phyloP scores from a whole-genome alignment of 768 basidiomycete species.

The Pleurotus cornucopiae region DNA sequence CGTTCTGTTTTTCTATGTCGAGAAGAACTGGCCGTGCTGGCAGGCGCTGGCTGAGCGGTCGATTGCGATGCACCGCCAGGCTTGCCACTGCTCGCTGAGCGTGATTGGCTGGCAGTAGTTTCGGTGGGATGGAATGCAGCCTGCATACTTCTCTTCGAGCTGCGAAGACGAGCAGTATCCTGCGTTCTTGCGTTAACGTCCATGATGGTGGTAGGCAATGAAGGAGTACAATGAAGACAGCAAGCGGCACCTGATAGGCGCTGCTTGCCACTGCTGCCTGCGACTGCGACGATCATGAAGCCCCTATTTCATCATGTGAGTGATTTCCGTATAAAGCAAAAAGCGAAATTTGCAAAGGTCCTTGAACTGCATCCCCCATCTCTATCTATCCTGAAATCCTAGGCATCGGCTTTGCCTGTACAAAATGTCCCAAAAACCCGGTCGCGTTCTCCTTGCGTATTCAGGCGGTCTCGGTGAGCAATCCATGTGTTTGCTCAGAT shows the following conservation, averaged over 20 bases:
- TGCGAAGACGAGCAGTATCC: background rate
- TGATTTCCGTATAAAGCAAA: background rate
- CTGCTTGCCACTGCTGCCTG: background rate
- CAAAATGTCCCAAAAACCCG: constrained; percentile 49
- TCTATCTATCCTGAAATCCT: too few species aligned
- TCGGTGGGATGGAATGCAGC: background rate
- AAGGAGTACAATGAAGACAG: background rate
- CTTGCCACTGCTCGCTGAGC: background rate
- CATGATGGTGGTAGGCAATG: background rate
- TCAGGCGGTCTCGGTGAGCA: constrained; percentile 92
- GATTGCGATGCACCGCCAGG: too few species aligned
- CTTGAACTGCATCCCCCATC: background rate
- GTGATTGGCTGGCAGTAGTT: background rate
- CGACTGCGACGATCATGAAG: background rate
- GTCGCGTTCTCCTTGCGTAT: constrained; percentile 95
- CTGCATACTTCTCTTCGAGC: background rate
- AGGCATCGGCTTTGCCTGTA: too few species aligned
- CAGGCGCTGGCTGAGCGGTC: too few species aligned
- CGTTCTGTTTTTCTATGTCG: constrained; percentile 1
- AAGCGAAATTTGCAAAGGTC: background rate
- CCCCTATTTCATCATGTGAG: background rate
- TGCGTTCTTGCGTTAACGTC: background rate
- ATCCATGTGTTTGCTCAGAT: constrained; percentile 9
- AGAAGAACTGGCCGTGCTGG: background rate
- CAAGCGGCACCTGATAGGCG: background rate